phyloP scores from a whole-genome alignment of 352 stramenopile species.

The Globisporangium sylvaticum region DNA sequence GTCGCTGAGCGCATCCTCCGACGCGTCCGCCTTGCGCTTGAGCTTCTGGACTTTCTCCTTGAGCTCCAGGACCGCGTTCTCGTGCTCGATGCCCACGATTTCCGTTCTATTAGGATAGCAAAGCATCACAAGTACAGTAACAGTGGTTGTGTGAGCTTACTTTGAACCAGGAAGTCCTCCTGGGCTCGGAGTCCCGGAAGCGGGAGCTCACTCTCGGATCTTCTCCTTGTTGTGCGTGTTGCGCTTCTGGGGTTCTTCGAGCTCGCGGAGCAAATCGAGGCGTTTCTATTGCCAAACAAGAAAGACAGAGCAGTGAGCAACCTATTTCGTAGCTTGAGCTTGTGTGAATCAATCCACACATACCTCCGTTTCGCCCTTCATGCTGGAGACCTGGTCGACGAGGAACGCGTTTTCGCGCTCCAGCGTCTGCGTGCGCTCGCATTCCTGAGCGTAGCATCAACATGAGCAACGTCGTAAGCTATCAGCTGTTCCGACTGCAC shows the following conservation, averaged over 20 bases:
- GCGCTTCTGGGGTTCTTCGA: slow-evolving; percentile 68
- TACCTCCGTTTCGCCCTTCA: slow-evolving; percentile 70
- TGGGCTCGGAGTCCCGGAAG: neutral
- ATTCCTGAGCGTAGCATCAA: too few species aligned
- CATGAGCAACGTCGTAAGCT: too few species aligned
- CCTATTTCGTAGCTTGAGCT: neutral
- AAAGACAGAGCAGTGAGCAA: neutral
- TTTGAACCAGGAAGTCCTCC: neutral
- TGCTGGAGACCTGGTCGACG: slow-evolving; percentile 60
- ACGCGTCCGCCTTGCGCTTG: slow-evolving; percentile 45
- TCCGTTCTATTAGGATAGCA: slow-evolving; percentile 47
- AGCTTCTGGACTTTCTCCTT: slow-evolving; percentile 77
- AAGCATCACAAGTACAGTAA: neutral
- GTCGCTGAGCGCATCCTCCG: slow-evolving; percentile 45
- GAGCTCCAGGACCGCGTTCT: slow-evolving; percentile 69
- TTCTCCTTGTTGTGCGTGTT: slow-evolving; percentile 67
- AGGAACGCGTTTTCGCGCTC: slow-evolving; percentile 70
- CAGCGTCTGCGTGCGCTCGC: slow-evolving; percentile 48
- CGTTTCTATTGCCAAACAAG: slow-evolving; percentile 35
- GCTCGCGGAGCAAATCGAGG: slow-evolving; percentile 58
- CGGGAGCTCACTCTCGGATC: slow-evolving; percentile 42
- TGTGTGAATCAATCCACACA: neutral
- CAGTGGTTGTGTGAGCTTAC: neutral
- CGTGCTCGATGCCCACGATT: slow-evolving; percentile 63
- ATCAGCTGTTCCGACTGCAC: too few species aligned